Conservation (phyloP, 768 basidiomycete genomes). For the Mycena belliarum region DNA sequence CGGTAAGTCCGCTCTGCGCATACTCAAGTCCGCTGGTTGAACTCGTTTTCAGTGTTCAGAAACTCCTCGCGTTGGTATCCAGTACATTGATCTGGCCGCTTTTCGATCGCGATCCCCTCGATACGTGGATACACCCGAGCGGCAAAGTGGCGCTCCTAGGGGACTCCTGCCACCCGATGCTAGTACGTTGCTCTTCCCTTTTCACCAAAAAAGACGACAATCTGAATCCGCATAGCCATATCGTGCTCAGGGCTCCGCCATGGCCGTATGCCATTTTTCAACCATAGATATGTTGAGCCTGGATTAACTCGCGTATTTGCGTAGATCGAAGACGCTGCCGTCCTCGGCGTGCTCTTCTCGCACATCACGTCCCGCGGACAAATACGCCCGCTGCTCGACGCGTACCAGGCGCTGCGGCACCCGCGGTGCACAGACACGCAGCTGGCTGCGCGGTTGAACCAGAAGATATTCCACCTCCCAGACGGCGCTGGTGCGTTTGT, state of each 20-base stretch:
- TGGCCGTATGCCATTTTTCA: constrained; percentile 40
- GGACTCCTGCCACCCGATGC: constrained; percentile 62
- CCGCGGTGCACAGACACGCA: constrained; percentile 53
- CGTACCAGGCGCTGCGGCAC: constrained; percentile 57
- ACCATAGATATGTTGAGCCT: background rate
- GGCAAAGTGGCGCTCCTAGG: constrained; percentile 50
- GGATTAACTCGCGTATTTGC: background rate
- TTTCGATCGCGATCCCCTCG: constrained; percentile 48
- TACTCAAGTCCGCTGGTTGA: background rate
- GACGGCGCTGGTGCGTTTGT: constrained; percentile 49
- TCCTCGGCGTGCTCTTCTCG: constrained; percentile 54
- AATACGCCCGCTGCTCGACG: constrained; percentile 46
- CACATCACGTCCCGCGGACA: constrained; percentile 44
- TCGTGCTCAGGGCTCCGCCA: constrained; percentile 56
- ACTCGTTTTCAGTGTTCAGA: constrained; percentile 39
- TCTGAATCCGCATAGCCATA: constrained; percentile 40
- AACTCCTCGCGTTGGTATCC: constrained; percentile 44
- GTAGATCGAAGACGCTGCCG: constrained; percentile 50
- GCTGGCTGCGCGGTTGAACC: constrained; percentile 49
- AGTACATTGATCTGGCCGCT: constrained; percentile 49
- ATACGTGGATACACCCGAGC: constrained; percentile 48
- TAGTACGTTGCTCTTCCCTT: constrained; percentile 23
- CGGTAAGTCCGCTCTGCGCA: background rate
- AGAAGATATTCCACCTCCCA: constrained; percentile 55
- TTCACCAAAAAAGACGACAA: background rate